Evolutionary conservation across 345 rosid genomes (phyloP), one percentile per base, ranked within the genome.

Genomic region (Sapria himalayana): DNA sequence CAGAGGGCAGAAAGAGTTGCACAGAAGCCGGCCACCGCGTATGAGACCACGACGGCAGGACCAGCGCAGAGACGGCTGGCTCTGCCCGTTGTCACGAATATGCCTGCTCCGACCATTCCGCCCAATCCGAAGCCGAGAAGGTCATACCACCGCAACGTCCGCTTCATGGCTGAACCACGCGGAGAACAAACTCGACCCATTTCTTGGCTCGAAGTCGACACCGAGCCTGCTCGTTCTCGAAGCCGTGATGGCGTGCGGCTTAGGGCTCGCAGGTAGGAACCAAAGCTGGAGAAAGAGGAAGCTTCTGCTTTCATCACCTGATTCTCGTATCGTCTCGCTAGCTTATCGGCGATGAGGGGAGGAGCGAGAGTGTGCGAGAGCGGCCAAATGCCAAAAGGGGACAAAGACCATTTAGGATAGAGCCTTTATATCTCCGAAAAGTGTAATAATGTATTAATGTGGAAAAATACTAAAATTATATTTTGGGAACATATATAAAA

Each of bases 41-140:
- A 85, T 35, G 97, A 85, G 36, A 85, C 22, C 13, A 85, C 62
- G 35, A 85, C 57, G 8, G 94, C 66, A 0, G 97, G 97, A 16
- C 97, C 97, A 15, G 97, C 85, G 41, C 37, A 29, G 22, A 47
- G 31, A 2, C 55, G 81, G 38, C 67, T 68, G 3, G 94, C 92
- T 13, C 23, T 59, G 2, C 97, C 97, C 5, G 89, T 64, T 37
- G 85, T 70, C 45, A 86, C 89, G 35, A 86, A 86, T 1, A 81
- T 81, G 0, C 97, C 97, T 23, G 97, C 92, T 4, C 97, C 97
- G 6, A 86, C 81, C 97, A 86, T 86, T 19, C 97, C 97, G 4
- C 97, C 97, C 44, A 86, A 60, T 35, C 97, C 94, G 29, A 86
- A 52, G 2, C 92, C 81, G 34, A 86, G 64, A 32, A 86, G 75